Evolutionary conservation across 306 rosid genomes (phyloP), one percentile per base, ranked within the genome.

Genomic region (Bauhinia variegata): DNA sequence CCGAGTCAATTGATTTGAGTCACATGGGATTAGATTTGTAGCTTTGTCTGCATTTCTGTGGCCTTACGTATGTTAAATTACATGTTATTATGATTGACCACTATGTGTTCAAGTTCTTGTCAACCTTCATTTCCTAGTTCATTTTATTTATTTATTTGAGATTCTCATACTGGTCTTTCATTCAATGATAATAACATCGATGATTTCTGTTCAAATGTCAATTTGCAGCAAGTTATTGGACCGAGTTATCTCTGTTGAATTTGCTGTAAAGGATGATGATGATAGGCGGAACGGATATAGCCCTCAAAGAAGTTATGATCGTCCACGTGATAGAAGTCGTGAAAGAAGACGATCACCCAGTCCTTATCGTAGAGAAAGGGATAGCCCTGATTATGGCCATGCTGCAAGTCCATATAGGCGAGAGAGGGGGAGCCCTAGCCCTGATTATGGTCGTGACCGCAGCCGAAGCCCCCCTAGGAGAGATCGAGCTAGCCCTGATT

Each of bases 321-420:
- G 82, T 48, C 83, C 83, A 18, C 84, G 73, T 3, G 92, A 90
- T 60, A 84, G 91, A 72, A 79, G 90, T 19, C 84, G 75, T 42
- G 92, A 89, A 59, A 93, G 91, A 71, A 85, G 92, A 42, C 89
- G 95, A 41, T 95, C 99, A 55, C 95, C 88, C 30, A 95, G 95
- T 75, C 99, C 99, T 15, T 86, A 82, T 74, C 80, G 69, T 64
- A 78, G 92, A 72, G 99, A 88, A 85, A 82, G 97, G 75, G 99
- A 84, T 13, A 95, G 99, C 79, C 99, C 99, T 67, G 97, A 95
- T 82, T 91, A 95, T 79, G 99, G 99, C 16, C 95, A 81, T 67
- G 99, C 89, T 7, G 11, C 89, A 50, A 85, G 89, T 71, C 85
- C 96, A 13, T 81, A 78, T 56, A 73, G 83, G 69, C 86, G 86